Conservation (phyloP, 495 filamentous ascomycete species). For the Penicillium nucicola region DNA sequence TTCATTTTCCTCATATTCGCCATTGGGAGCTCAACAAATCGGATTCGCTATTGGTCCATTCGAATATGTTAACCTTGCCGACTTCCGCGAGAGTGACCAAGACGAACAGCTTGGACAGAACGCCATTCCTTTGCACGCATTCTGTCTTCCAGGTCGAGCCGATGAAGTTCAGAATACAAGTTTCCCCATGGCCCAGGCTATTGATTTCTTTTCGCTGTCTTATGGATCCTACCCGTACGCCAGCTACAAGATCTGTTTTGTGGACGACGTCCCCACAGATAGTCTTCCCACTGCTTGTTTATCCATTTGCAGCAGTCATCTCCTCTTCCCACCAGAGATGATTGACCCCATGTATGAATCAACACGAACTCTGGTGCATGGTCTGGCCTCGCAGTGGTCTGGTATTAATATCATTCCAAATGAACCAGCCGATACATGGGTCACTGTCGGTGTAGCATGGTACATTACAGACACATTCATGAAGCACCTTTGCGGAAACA, state of each 20-base stretch:
- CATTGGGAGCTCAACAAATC: conserved; percentile 80
- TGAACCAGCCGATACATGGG: conserved; percentile 78
- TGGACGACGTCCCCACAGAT: conserved; percentile 78
- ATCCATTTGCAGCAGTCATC: conserved; percentile 79
- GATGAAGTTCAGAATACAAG: conserved; percentile 83
- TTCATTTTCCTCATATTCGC: conserved; percentile 67
- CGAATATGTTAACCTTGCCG: conserved; percentile 83
- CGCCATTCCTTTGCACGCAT: conserved; percentile 80
- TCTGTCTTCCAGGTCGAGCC: conserved; percentile 78
- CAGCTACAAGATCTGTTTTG: conserved; percentile 87
- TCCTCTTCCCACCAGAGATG: conserved; percentile 78
- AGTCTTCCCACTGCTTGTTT: conserved; percentile 74
- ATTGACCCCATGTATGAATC: conserved; percentile 77
- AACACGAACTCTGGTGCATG: conserved; percentile 73
- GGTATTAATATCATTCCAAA: conserved; percentile 85
- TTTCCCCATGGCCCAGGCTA: conserved; percentile 67
- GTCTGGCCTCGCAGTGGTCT: conserved; percentile 89
- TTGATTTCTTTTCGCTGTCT: conserved; percentile 81
- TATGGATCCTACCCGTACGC: conserved; percentile 85
- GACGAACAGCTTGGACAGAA: conserved; percentile 84
- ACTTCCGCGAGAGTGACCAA: conserved; percentile 83
- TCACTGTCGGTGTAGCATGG: conserved; percentile 85
- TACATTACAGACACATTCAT: conserved; percentile 93
- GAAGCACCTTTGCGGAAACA: conserved; percentile 84
- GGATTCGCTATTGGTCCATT: conserved; percentile 93